These are phyloP conservation scores for Daldinia grandis DNA, from an alignment of 495 filamentous ascomycete genomes.

Conservation along the genomic window DNA sequence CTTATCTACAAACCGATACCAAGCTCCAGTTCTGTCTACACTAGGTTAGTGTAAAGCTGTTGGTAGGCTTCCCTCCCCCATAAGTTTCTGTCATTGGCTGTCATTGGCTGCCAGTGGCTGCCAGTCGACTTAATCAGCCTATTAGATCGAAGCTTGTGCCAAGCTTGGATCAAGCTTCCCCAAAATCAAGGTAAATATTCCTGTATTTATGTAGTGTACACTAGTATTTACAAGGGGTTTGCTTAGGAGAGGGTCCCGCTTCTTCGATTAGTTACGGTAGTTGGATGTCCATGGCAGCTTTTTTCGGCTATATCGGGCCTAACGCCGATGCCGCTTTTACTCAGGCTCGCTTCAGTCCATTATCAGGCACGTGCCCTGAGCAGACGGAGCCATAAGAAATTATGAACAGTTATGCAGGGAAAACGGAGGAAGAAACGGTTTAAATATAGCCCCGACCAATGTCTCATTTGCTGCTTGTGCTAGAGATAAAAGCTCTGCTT, in stretches of 20 bases:
- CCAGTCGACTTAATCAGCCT: constrained; percentile 9
- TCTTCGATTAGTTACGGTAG: constrained; percentile 31
- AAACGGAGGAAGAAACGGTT: no score
- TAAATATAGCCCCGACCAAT: no score
- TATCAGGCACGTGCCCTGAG: no score
- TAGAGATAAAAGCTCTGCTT: no score
- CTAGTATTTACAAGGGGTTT: constrained; percentile 31
- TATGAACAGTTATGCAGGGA: no score
- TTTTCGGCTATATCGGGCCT: no score
- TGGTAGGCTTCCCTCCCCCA: constrained; percentile 31
- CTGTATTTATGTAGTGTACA: neutral
- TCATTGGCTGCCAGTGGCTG: neutral
- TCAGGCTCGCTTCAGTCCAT: no score
- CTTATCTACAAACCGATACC: constrained; percentile 29
- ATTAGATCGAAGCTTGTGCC: constrained; percentile 19
- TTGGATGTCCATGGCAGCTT: no score
- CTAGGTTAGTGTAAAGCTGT: no score
- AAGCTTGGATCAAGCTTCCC: constrained; percentile 20
- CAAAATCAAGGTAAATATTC: constrained; percentile 39
- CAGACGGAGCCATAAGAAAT: no score
- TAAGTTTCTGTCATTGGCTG: constrained; percentile 28
- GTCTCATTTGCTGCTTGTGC: no score
- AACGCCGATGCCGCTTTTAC: no score
- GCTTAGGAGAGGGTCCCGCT: constrained; percentile 22
- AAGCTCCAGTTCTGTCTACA: constrained; percentile 24